Conservation (phyloP, 2,329 filamentous ascomycete species). For the Juglanconis juglandina region DNA sequence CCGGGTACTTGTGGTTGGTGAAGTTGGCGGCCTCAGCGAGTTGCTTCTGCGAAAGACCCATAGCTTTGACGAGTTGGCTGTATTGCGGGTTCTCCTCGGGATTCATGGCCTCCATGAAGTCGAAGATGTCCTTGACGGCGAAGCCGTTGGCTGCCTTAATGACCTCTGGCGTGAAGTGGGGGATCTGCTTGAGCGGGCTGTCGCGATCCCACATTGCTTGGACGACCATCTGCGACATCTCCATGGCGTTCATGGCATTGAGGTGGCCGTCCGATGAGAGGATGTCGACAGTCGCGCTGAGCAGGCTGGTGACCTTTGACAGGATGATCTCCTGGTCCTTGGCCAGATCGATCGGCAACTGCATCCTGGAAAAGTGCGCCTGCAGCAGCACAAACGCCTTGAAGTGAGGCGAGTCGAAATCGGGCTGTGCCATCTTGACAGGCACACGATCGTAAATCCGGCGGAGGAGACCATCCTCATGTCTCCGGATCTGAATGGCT, state of each 20-base stretch:
- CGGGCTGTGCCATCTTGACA: slow-evolving; percentile 86
- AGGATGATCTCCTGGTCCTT: slow-evolving; percentile 93
- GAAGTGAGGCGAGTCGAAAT: slow-evolving; percentile 93
- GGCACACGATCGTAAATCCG: slow-evolving; percentile 93
- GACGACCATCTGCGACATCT: slow-evolving; percentile 98
- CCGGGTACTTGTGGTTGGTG: slow-evolving; percentile 94
- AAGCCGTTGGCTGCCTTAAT: slow-evolving; percentile 79
- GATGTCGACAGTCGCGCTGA: slow-evolving; percentile 91
- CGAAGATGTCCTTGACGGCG: slow-evolving; percentile 89
- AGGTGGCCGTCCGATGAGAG: slow-evolving; percentile 92
- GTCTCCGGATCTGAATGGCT: slow-evolving; percentile 85
- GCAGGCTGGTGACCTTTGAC: slow-evolving; percentile 77
- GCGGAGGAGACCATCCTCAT: slow-evolving; percentile 82
- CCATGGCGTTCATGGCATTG: slow-evolving; percentile 98
- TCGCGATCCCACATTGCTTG: slow-evolving; percentile 99
- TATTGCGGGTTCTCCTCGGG: slow-evolving; percentile 87
- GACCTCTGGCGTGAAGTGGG: slow-evolving; percentile 81
- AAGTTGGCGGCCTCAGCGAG: slow-evolving; percentile 87
- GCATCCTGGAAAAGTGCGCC: slow-evolving; percentile 96
- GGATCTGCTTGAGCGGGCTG: slow-evolving; percentile 94
- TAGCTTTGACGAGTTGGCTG: slow-evolving; percentile 68
- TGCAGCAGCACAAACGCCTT: slow-evolving; percentile 97
- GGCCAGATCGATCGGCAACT: slow-evolving; percentile 88
- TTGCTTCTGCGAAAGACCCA: slow-evolving; percentile 77
- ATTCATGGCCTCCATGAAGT: slow-evolving; percentile 99